Evolutionary conservation across 352 stramenopile genomes (phyloP), one percentile per base, ranked within the genome.

Genomic region (Phytophthora lateralis): DNA sequence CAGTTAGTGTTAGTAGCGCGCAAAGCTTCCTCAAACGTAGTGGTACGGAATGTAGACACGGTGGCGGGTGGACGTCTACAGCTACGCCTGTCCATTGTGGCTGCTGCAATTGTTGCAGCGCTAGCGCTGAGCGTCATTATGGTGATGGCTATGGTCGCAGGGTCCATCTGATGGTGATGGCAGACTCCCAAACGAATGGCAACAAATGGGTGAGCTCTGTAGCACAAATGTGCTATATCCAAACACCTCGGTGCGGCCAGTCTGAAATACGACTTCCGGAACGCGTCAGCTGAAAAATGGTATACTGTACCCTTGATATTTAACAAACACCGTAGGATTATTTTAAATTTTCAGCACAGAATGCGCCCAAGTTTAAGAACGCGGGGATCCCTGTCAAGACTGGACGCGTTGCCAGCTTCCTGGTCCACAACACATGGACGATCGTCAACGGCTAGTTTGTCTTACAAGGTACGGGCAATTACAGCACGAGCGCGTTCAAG

Each of bases 11-110:
- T 15, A 38, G 35, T 3, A 38, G 45, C 35, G 4, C 12, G 1
- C 17, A 57, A 10, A 4, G 39, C 37, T 5, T 57, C 38, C 37
- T 63, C 55, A 30, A 57, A 63, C 55, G 26, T 62, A 50, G 55
- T 49, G 9, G 43, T 62, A 26, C n/a, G 4, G 21, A 61, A 48
- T 14, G 24, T 61, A 43, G 43, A 55, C n/a, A 52, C 29, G 15
- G 27, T 45, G 30, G 52, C 6, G 15, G 30, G 41, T 11, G 41
- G 4, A 21, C 42, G 52, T 9, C 30, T 34, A 12, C 52, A 60
- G 8, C 53, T 7, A 3, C 42, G 12, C 32, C 42, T 61, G 53
- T 52, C 53, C 2, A 52, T 14, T 34, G 52, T 44, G 2, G 41
- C 53, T 15, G 43, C 43, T 34, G 12, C 21, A 37, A 59, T 1